Percentiles rank a stretch among this genome's conserved stretches.
Conservation (phyloP, 768 basidiomycete species). For the Rhizopogon roseolus region DNA sequence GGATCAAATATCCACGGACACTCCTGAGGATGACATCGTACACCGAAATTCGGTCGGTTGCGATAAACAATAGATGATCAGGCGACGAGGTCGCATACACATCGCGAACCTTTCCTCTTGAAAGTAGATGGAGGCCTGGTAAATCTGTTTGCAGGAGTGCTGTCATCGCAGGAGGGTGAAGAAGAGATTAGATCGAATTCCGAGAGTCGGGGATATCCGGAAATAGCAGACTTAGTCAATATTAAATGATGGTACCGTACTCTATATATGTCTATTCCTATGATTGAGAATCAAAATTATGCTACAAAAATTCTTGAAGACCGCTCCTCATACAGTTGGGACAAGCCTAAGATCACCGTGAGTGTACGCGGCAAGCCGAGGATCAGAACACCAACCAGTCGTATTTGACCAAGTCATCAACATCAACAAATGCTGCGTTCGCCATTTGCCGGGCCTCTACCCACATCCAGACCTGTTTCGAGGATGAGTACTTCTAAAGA, state of each 20-base stretch:
- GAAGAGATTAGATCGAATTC: neutral
- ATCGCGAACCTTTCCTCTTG: conserved; percentile 94
- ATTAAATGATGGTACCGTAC: neutral
- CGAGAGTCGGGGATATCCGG: too few relatives aligned
- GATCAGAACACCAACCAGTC: conserved; percentile 60
- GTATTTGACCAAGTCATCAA: conserved; percentile 83
- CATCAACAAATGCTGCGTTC: conserved; percentile 68
- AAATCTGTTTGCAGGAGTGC: conserved; percentile 54
- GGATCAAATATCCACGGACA: conserved; percentile 44
- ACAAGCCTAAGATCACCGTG: conserved; percentile 37
- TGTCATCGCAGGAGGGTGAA: conserved; percentile 14
- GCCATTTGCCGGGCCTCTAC: conserved; percentile 89
- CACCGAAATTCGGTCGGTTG: conserved; percentile 92
- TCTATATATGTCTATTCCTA: conserved; percentile 1
- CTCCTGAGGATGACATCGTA: conserved; percentile 95
- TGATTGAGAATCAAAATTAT: neutral
- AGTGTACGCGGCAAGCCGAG: conserved; percentile 5
- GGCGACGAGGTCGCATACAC: conserved; percentile 76
- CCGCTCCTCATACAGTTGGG: conserved; percentile 36
- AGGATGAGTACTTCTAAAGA: conserved; percentile 4
- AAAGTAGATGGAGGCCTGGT: conserved; percentile 62
- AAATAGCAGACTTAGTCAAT: too few relatives aligned
- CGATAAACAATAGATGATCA: conserved; percentile 83
- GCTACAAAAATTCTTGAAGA: neutral
- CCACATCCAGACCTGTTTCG: conserved; percentile 80